These are phyloP conservation scores for Acacia pycnantha DNA, from an alignment of 331 rosid species.

Conservation along the genomic window DNA sequence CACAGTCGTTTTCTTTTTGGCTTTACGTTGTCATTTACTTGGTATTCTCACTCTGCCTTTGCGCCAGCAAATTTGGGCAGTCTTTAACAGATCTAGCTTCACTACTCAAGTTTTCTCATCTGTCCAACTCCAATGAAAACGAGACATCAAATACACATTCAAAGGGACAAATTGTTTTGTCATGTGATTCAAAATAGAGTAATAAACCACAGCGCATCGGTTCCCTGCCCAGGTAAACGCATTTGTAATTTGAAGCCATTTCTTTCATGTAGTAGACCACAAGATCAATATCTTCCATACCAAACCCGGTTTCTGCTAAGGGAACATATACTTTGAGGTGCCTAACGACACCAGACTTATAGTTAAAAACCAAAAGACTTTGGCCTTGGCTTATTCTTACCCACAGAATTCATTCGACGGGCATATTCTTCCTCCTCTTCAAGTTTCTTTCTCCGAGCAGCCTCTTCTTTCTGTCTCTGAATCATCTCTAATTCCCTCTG, in stretches of 20 bases:
- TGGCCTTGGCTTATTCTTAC: constrained; percentile 57
- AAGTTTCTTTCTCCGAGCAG: constrained; percentile 66
- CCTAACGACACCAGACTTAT: constrained; percentile 6
- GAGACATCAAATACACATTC: neutral
- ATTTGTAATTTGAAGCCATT: neutral
- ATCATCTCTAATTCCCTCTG: constrained; percentile 76
- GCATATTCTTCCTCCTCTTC: constrained; percentile 78
- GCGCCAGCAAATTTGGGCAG: neutral
- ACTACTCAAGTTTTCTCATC: neutral
- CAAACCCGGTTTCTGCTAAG: constrained; percentile 13
- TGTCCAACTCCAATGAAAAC: neutral
- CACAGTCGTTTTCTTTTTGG: neutral
- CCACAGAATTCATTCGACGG: constrained; percentile 43
- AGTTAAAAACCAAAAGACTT: constrained; percentile 48
- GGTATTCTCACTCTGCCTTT: neutral
- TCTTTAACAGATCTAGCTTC: neutral
- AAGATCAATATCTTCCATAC: constrained; percentile 17
- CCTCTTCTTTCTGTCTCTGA: constrained; percentile 85
- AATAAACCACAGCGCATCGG: neutral
- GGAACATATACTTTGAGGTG: constrained; percentile 18
- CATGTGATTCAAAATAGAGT: constrained; percentile 1
- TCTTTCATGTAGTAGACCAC: constrained; percentile 2
- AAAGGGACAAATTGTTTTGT: neutral
- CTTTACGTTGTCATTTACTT: neutral
- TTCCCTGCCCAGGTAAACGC: neutral